A percentile compares a stretch with the other conserved stretches of the same genome.
phyloP scores from a whole-genome alignment of 108 stramenopile genomes.

The Mediolabrus comicus region DNA sequence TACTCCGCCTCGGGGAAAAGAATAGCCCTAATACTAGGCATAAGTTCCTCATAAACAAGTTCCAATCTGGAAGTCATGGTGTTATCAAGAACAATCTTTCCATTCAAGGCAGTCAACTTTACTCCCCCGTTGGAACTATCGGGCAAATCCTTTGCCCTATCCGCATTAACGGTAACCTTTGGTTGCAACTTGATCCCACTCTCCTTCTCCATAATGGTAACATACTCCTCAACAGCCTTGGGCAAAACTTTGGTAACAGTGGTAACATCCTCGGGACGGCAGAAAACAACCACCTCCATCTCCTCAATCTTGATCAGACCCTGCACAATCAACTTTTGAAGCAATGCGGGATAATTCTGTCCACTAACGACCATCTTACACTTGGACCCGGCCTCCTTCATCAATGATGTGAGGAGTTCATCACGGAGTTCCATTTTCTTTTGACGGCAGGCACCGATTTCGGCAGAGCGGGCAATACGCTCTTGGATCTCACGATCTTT shows the following conservation, averaged over 20 bases:
- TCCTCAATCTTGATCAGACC: slow-evolving; percentile 99
- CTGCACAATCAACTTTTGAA: slow-evolving; percentile 97
- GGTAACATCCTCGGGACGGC: slow-evolving; percentile 86
- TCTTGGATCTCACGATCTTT: slow-evolving; percentile 94
- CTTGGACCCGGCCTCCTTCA: slow-evolving; percentile 77
- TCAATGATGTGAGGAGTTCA: slow-evolving; percentile 79
- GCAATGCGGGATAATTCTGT: slow-evolving; percentile 89
- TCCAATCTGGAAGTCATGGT: slow-evolving; percentile 90
- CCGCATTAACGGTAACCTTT: slow-evolving; percentile 78
- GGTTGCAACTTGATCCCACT: slow-evolving; percentile 82
- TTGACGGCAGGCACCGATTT: slow-evolving; percentile 94
- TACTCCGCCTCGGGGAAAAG: slow-evolving; percentile 79
- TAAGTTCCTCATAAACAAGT: slow-evolving; percentile 91
- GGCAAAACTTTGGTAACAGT: slow-evolving; percentile 78
- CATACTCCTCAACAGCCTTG: slow-evolving; percentile 88
- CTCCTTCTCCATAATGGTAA: slow-evolving; percentile 91
- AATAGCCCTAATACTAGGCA: slow-evolving; percentile 93
- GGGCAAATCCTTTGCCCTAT: slow-evolving; percentile 66
- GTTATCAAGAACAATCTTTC: slow-evolving; percentile 97
- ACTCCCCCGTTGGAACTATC: slow-evolving; percentile 90
- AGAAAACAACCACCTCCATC: slow-evolving; percentile 84
- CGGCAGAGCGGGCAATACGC: slow-evolving; percentile 91
- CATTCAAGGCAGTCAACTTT: slow-evolving; percentile 84
- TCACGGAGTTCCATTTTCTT: slow-evolving; percentile 98
- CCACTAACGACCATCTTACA: slow-evolving; percentile 80